phyloP scores from a whole-genome alignment of 441 rosid species.

The Aquilaria agallochum region DNA sequence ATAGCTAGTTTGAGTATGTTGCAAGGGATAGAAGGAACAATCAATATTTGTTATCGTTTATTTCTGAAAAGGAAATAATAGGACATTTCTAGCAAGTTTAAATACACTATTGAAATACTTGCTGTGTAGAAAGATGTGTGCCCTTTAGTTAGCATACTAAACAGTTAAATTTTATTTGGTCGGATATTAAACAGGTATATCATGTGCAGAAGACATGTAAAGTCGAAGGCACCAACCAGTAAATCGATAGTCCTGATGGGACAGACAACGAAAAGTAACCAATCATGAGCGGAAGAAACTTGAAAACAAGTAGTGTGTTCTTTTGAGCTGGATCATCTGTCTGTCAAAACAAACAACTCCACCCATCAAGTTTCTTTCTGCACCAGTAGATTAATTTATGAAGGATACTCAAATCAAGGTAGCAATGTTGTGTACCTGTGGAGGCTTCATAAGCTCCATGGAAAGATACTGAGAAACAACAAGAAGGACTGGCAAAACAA shows the following conservation, averaged over 20 bases:
- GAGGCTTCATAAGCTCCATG: constrained; percentile 98
- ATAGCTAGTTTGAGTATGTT: neutral
- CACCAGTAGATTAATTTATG: constrained; percentile 2
- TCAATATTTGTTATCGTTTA: no score
- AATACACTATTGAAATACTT: no score
- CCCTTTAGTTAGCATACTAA: no score
- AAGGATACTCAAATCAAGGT: constrained; percentile 7
- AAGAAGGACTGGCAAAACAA: constrained; percentile 93
- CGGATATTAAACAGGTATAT: neutral
- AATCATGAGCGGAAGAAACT: constrained; percentile 97
- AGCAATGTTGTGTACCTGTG: constrained; percentile 52
- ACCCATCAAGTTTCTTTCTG: constrained; percentile 13
- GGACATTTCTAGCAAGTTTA: no score
- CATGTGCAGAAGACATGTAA: constrained; percentile 2
- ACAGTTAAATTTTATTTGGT: neutral
- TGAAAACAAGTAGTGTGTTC: constrained; percentile 84
- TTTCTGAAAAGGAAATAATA: no score
- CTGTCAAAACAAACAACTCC: constrained; percentile 37
- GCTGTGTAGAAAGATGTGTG: no score
- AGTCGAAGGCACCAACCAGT: constrained; percentile 70
- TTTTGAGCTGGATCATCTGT: constrained; percentile 92
- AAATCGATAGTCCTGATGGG: constrained; percentile 89
- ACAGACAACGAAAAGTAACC: constrained; percentile 97
- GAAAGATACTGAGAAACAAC: constrained; percentile 82
- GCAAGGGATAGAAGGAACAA: neutral